Conservation (phyloP, 2,329 filamentous ascomycete genomes). For the Acrodontium crateriforme region DNA sequence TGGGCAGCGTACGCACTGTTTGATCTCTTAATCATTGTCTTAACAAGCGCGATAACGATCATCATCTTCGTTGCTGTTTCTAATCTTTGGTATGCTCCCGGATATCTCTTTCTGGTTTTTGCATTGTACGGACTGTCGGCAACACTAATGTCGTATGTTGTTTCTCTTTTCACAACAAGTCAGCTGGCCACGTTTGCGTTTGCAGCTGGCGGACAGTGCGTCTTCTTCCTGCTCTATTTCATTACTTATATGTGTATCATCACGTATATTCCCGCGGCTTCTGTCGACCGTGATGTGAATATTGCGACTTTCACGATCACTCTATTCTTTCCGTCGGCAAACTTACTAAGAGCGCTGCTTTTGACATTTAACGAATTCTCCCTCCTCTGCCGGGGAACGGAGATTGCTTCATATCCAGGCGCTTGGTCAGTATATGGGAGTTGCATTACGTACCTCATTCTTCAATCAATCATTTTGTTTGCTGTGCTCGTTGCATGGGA, state of each 20-base stretch:
- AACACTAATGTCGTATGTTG: constrained; percentile 61
- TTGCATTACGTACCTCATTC: constrained; percentile 66
- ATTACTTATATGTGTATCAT: constrained; percentile 33
- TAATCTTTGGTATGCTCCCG: constrained; percentile 60
- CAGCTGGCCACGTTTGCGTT: constrained; percentile 78
- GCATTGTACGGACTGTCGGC: constrained; percentile 69
- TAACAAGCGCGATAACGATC: constrained; percentile 50
- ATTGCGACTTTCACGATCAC: constrained; percentile 65
- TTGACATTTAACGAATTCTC: constrained; percentile 74
- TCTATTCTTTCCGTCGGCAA: constrained; percentile 62
- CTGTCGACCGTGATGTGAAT: constrained; percentile 52
- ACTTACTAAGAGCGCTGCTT: constrained; percentile 59
- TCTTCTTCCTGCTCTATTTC: constrained; percentile 35
- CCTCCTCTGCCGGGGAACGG: constrained; percentile 52
- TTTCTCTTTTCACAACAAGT: constrained; percentile 66
- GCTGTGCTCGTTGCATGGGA: constrained; percentile 66
- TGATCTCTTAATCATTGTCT: constrained; percentile 61
- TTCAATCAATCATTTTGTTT: constrained; percentile 62
- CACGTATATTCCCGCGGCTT: constrained; percentile 57
- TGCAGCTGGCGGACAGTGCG: constrained; percentile 60
- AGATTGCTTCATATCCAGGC: constrained; percentile 53
- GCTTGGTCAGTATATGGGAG: constrained; percentile 65
- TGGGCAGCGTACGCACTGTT: constrained; percentile 76
- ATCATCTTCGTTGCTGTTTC: constrained; percentile 55
- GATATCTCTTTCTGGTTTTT: constrained; percentile 70